Conservation (phyloP, 371 early-diverging fungal species). For the Mucor plumbeus region DNA sequence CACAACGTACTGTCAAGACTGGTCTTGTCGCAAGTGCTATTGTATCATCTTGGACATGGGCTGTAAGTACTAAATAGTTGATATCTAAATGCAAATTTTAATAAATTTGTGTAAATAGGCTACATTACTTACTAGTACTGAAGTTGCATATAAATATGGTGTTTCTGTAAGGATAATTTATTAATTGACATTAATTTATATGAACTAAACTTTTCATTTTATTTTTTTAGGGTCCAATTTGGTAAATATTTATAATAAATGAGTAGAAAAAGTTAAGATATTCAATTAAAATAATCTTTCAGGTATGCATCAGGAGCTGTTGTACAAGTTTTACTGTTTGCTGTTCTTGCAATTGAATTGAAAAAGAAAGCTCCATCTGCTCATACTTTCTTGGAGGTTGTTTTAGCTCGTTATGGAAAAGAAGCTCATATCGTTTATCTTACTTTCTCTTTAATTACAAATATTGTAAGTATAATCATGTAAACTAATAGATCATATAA, state of each 20-base stretch:
- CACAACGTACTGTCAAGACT: constrained; percentile 65
- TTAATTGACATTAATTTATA: background rate
- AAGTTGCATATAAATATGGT: constrained; percentile 73
- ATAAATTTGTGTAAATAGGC: background rate
- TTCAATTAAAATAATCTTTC: too few species aligned
- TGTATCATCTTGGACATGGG: constrained; percentile 44
- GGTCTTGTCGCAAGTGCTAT: constrained; percentile 75
- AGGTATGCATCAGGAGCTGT: constrained; percentile 74
- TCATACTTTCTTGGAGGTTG: constrained; percentile 74
- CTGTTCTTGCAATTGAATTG: constrained; percentile 71
- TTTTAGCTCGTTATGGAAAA: constrained; percentile 67
- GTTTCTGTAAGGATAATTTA: constrained; percentile 49
- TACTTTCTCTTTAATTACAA: constrained; percentile 61
- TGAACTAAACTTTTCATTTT: background rate
- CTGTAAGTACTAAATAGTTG: constrained; percentile 18
- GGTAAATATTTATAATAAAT: too few species aligned
- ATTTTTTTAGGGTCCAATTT: constrained; percentile 36
- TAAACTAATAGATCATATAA: background rate
- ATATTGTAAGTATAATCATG: constrained; percentile 36
- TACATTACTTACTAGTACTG: constrained; percentile 66
- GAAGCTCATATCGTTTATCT: constrained; percentile 64
- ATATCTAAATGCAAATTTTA: background rate
- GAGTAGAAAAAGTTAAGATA: too few species aligned
- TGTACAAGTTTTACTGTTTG: constrained; percentile 72
- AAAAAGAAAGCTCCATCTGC: constrained; percentile 74